Conservation (phyloP, 257 asterid genomes). For the Verbena officinalis region DNA sequence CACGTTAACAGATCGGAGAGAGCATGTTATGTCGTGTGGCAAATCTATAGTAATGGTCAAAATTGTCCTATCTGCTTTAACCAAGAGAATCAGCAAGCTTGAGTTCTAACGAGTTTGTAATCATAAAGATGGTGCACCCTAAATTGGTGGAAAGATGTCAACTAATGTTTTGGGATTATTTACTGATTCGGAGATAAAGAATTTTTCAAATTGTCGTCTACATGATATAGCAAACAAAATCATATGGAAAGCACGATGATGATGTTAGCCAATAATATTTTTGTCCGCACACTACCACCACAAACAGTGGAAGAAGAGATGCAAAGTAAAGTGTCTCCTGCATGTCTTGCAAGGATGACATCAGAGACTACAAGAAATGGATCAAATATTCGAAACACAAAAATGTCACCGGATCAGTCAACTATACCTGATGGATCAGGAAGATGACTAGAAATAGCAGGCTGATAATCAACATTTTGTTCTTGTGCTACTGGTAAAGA, state of each 20-base stretch:
- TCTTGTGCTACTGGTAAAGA: conserved; percentile 32
- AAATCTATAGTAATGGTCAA: background rate
- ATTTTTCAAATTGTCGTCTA: background rate
- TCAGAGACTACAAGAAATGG: background rate
- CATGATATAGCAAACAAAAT: conserved; percentile 8
- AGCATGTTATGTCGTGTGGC: background rate
- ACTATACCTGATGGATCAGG: conserved; percentile 50
- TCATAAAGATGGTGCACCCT: no score
- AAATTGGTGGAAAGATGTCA: background rate
- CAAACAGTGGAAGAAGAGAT: background rate
- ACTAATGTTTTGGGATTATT: background rate
- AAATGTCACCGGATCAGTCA: conserved; percentile 12
- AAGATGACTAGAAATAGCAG: conserved; percentile 35
- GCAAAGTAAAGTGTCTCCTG: background rate
- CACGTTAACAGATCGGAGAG: background rate
- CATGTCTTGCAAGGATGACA: background rate
- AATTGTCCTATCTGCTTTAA: background rate
- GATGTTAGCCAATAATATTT: background rate
- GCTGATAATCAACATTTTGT: conserved; percentile 39
- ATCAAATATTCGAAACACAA: background rate
- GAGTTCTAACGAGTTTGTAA: background rate
- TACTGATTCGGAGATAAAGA: background rate
- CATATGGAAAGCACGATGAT: background rate
- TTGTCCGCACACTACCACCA: background rate
- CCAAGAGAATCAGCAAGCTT: background rate